Percentiles rank a stretch among this genome's conserved stretches.
phyloP scores from a whole-genome alignment of 1,284 basidiomycete genomes.

The Cystobasidium sp. region DNA sequence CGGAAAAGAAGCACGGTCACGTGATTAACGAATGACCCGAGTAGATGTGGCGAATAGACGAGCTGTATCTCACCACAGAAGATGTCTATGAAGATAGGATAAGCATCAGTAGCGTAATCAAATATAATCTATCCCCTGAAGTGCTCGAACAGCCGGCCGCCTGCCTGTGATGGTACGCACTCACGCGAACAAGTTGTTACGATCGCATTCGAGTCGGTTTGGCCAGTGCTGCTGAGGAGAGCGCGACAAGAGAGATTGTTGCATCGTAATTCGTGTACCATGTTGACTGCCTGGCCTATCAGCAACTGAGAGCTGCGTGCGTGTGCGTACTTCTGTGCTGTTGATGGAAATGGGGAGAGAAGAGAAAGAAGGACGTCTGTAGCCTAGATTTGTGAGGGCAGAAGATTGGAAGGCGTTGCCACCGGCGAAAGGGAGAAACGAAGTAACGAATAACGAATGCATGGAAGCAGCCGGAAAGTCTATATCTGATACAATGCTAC shows the following conservation, averaged over 20 bases:
- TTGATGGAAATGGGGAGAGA: conserved; percentile 2
- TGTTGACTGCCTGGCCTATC: neutral
- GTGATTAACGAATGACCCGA: neutral
- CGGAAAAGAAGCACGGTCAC: neutral
- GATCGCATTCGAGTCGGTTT: conserved; percentile 46
- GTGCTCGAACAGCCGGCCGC: neutral
- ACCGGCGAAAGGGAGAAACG: neutral
- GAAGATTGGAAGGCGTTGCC: neutral
- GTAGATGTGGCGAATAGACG: neutral
- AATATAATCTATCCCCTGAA: neutral
- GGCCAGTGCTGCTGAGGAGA: conserved; percentile 20
- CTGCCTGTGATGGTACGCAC: conserved; percentile 3
- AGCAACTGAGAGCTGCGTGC: neutral
- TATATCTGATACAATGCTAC: too few species aligned
- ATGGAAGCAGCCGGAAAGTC: neutral
- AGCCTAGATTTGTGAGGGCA: too few species aligned
- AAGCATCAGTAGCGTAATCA: neutral
- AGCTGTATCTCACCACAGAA: conserved; percentile 40
- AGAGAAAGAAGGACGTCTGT: neutral
- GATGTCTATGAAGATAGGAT: conserved; percentile 39
- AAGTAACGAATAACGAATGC: neutral
- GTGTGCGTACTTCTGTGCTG: neutral
- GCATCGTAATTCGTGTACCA: conserved; percentile 44
- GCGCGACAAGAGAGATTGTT: conserved; percentile 36
- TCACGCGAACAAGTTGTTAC: conserved; percentile 48